Conservation (phyloP, 768 basidiomycete genomes). For the Lactifluus rugatus region DNA sequence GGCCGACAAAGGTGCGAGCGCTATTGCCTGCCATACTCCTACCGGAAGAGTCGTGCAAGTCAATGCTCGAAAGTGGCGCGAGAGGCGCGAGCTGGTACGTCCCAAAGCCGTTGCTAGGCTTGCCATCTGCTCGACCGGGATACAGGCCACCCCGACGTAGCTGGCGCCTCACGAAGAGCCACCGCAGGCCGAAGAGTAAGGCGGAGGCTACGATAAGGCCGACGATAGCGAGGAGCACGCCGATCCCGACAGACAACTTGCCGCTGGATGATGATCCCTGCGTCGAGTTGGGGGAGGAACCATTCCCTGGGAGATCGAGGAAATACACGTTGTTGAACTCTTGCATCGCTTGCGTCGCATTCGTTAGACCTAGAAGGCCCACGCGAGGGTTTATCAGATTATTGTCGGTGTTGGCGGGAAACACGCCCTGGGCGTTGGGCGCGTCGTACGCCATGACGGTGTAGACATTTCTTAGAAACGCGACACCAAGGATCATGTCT, state of each 20-base stretch:
- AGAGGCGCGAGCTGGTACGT: conserved; percentile 31
- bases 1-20: conserved; percentile 22
- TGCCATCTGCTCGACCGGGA: conserved; percentile 12
- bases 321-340: conserved; percentile 68
- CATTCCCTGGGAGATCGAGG: conserved; percentile 39
- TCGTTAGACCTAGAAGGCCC: conserved; percentile 55
- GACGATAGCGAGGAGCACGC: conserved; percentile 49
- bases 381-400: conserved; percentile 34
- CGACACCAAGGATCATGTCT: conserved; percentile 72
- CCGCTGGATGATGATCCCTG: conserved; percentile 20
- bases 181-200: conserved; percentile 45
- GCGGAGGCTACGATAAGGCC: conserved; percentile 50
- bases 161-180: conserved; percentile 30
- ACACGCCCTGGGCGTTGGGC: conserved; percentile 37
- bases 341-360: conserved; percentile 47
- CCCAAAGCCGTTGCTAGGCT: conserved; percentile 15
- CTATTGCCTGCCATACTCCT: conserved; percentile 30
- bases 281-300: not conserved
- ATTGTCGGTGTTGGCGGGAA: conserved; percentile 26
- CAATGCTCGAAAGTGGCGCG: conserved; percentile 22
- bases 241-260: conserved; percentile 47
- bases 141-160: conserved; percentile 19
- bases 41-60: conserved; percentile 23
- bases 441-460: conserved; percentile 61
- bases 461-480: conserved; percentile 69